Conservation (phyloP, 768 basidiomycete species). For the Pisolithus microcarpus region DNA sequence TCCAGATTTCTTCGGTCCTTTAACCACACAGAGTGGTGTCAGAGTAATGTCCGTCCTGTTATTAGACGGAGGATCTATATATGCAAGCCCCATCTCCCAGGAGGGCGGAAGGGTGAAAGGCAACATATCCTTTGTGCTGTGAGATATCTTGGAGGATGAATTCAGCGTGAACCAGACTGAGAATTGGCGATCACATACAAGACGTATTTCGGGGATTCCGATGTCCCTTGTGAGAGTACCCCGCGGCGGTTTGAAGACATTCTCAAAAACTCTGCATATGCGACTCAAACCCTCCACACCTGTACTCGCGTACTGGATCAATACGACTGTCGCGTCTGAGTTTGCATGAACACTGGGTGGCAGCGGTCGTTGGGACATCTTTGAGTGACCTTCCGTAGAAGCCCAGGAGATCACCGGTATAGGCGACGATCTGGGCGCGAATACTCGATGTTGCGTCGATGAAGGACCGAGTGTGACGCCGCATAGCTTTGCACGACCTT, state of each 20-base stretch:
- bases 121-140: conserved; percentile 23
- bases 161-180: conserved; percentile 6
- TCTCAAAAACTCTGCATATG: conserved; percentile 56
- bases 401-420: conserved; percentile 39
- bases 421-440: conserved; percentile 75
- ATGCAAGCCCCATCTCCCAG: conserved; percentile 28
- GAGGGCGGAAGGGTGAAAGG: conserved; percentile 31
- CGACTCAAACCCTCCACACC: conserved; percentile 61
- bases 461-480: conserved; percentile 47
- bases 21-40: conserved; percentile 53
- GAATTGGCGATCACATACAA: conserved; percentile 32
- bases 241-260: conserved; percentile 51
- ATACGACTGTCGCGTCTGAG: conserved; percentile 34
- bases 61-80: not conserved
- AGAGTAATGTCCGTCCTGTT: conserved; percentile 10
- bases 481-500: conserved; percentile 51
- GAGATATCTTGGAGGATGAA: conserved; percentile 14
- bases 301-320: conserved; percentile 51
- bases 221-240: conserved; percentile 24
- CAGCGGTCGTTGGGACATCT: conserved; percentile 9
- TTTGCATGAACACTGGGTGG: not conserved
- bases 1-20: conserved; percentile 80
- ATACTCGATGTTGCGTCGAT: conserved; percentile 42
- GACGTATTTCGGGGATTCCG: conserved; percentile 40
- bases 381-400: conserved; percentile 7